phyloP scores from a whole-genome alignment of 129 eudicot genomes.

The Oenanthe sinensis region DNA sequence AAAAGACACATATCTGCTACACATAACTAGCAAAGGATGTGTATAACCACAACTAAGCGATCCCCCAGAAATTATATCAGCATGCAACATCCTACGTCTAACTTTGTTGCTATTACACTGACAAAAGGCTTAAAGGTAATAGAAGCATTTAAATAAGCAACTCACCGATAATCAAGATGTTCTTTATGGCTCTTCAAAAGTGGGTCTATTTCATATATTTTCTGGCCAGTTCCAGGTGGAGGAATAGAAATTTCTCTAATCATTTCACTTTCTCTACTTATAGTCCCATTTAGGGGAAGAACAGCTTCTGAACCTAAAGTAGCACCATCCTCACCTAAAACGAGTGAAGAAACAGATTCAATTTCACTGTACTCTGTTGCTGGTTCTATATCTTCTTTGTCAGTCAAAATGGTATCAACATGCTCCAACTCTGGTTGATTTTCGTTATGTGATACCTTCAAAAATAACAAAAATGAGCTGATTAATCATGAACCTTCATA shows the following conservation, averaged over 20 bases:
- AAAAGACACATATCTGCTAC: background rate
- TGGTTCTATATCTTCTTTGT: conserved; percentile 16
- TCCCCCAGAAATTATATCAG: background rate
- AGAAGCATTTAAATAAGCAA: background rate
- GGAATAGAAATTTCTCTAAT: conserved; percentile 47
- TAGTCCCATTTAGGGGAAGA: conserved; percentile 26
- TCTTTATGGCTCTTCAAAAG: conserved; percentile 46
- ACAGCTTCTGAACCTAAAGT: conserved; percentile 27
- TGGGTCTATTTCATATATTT: conserved; percentile 87
- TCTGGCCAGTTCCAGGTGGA: conserved; percentile 77
- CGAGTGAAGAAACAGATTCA: conserved; percentile 28
- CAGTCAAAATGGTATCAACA: conserved; percentile 12
- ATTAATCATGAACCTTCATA: background rate
- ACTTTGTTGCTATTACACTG: background rate
- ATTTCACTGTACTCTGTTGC: conserved; percentile 14
- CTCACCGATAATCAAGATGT: conserved; percentile 91
- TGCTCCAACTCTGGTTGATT: conserved; percentile 26
- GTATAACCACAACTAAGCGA: background rate
- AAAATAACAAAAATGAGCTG: background rate
- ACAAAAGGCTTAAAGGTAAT: background rate
- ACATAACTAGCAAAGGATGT: background rate
- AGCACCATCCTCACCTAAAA: conserved; percentile 36
- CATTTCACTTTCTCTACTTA: conserved; percentile 39
- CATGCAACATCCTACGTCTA: background rate
- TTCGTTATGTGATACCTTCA: conserved; percentile 39